These are phyloP conservation scores for Fusarium xyrophilum DNA, from an alignment of 2,329 filamentous ascomycete species.

Conservation along the genomic window DNA sequence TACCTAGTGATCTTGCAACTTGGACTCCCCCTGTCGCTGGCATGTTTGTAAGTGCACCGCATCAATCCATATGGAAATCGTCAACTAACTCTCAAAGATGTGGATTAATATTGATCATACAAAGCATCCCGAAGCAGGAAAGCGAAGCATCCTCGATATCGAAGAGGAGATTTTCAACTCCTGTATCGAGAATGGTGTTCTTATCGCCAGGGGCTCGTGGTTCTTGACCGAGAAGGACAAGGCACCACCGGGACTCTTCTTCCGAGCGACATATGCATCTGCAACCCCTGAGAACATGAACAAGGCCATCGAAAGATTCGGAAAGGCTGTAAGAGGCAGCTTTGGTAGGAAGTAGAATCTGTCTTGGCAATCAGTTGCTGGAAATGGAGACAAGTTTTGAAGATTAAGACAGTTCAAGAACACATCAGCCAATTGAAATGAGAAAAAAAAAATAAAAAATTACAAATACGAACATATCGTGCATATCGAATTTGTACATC, in stretches of 20 bases:
- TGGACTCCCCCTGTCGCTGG: constrained; percentile 84
- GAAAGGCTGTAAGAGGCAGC: constrained; percentile 70
- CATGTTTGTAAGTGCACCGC: constrained; percentile 82
- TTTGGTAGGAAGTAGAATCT: constrained; percentile 49
- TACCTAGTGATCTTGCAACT: constrained; percentile 76
- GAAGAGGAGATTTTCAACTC: constrained; percentile 87
- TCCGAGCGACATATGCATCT: constrained; percentile 88
- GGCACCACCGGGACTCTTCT: constrained; percentile 73
- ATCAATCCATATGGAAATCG: neutral
- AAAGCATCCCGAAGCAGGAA: constrained; percentile 66
- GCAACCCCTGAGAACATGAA: constrained; percentile 74
- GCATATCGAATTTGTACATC: neutral
- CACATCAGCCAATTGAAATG: neutral
- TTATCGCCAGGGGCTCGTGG: constrained; percentile 88
- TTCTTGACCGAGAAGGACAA: constrained; percentile 78
- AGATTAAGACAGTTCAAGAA: neutral
- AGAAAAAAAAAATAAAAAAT: neutral
- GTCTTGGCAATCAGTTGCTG: neutral
- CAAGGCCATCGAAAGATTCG: constrained; percentile 77
- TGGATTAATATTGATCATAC: constrained; percentile 75
- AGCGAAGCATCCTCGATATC: constrained; percentile 66
- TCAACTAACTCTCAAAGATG: constrained; percentile 53
- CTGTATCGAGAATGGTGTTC: constrained; percentile 76
- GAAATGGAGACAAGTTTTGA: neutral
- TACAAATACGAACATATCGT: neutral